Base-by-base conservation (phyloP, 2,329 filamentous ascomycete genomes). In the Ophiobolus disseminans region DNA sequence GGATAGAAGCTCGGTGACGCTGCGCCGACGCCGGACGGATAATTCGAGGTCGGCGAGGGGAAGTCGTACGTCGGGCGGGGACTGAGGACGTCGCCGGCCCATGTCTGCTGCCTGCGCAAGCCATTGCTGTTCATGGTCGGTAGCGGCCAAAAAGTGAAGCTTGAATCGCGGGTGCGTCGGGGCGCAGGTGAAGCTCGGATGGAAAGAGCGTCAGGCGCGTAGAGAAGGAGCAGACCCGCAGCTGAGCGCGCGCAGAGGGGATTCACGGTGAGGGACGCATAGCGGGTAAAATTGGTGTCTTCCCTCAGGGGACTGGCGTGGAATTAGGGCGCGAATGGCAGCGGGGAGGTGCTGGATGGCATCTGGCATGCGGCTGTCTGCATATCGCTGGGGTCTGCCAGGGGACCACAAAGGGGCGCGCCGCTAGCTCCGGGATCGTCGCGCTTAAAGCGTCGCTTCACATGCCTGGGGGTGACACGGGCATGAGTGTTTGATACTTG, bases 41-140 rank as follows among this genome's bases (percentile, higher is more conserved):
- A 73, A 60, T 71, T 72, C 6, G 69, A 70, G 37, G 66, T 70
- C 13, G 71, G 70, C 38, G 70, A 73, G 9, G 71, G 70, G 36
- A 68, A 73, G 57, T 70, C 69, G 49, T 71, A 73, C 34, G 53
- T 32, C 37, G 63, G 56, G 38, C 66, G 68, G 4, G 68, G 67
- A 28, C 68, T 71, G 39, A 72, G 61, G 40, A 55, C 59, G 45
- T 68, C 63, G 39, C 58, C 63, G 25, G 40, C 59, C 42, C 69
- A 71, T 40, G 68, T 62, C 50, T 66, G 71, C 57, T 70, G 66
- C 21, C 66, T 68, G 45, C 69, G 66, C 60, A 72, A 52, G 50
- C 62, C 67, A 63, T 68, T 68, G 61, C 44, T 64, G 48, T 63
- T 57, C 68, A 73, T 72, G 53, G 37, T 54, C 21, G 50, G 40